phyloP scores from a whole-genome alignment of 306 rosid species.

The Sindora glabra region DNA sequence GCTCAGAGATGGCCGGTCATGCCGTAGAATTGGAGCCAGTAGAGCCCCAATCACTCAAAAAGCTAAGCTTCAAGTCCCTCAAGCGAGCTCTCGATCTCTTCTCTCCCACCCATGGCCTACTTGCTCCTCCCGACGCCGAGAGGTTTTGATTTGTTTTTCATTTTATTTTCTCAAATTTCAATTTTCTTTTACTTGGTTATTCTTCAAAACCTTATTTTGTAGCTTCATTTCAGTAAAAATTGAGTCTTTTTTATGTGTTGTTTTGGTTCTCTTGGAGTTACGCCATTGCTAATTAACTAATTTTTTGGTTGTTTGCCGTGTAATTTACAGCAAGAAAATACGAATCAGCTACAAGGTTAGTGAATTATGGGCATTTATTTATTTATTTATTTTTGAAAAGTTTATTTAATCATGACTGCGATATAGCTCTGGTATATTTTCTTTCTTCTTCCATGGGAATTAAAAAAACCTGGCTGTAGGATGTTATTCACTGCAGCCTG shows the following conservation, averaged over 20 bases:
- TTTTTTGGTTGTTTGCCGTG: not conserved
- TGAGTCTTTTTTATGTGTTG: not conserved
- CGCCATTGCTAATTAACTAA: not conserved
- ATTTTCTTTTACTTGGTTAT: not conserved
- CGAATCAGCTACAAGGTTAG: constrained; percentile 82
- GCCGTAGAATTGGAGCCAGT: constrained; percentile 58
- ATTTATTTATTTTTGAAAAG: not conserved
- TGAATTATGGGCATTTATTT: not conserved
- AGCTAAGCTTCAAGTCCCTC: constrained; percentile 89
- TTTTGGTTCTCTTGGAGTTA: not conserved
- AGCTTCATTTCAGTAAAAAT: not conserved
- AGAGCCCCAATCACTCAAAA: constrained; percentile 90
- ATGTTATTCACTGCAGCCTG: not conserved
- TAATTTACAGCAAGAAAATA: constrained; percentile 53
- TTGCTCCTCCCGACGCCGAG: constrained; percentile 60
- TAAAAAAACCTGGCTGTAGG: too few species aligned
- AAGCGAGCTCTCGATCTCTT: constrained; percentile 92
- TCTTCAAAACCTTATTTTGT: not conserved
- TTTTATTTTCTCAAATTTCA: not conserved
- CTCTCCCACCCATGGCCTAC: constrained; percentile 63
- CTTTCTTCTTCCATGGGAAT: not conserved
- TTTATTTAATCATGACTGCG: not conserved
- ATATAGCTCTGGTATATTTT: not conserved
- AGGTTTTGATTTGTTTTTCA: constrained; percentile 30
- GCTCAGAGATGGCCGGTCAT: constrained; percentile 37